Evolutionary conservation across 2,329 filamentous ascomycete genomes (phyloP).

Genomic region (Colletotrichum filicis): DNA sequence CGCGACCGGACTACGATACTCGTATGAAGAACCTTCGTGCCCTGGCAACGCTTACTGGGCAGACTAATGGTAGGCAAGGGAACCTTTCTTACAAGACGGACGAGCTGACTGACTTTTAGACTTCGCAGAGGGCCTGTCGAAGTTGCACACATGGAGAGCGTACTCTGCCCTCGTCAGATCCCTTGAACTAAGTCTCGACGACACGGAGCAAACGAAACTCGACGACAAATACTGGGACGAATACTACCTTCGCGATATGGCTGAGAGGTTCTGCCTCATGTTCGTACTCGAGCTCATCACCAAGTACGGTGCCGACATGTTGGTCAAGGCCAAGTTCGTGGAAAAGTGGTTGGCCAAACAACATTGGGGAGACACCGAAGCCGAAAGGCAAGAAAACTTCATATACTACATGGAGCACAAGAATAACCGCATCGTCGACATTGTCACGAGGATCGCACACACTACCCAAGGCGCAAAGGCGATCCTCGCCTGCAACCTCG

Average conservation of each 20-base stretch:
- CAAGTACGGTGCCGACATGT: slow-evolving; percentile 64
- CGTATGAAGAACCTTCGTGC: slow-evolving; percentile 67
- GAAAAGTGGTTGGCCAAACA: slow-evolving; percentile 81
- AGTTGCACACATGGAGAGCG: slow-evolving; percentile 61
- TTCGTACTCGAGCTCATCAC: slow-evolving; percentile 69
- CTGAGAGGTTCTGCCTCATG: slow-evolving; percentile 69
- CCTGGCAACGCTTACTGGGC: slow-evolving; percentile 63
- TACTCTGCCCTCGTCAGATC: slow-evolving; percentile 70
- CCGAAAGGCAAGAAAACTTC: slow-evolving; percentile 66
- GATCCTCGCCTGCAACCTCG: slow-evolving; percentile 61
- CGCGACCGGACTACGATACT: slow-evolving; percentile 67
- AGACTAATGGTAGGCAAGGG: slow-evolving; percentile 40
- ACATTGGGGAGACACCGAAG: slow-evolving; percentile 69
- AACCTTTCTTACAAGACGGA: not conserved
- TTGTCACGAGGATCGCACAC: slow-evolving; percentile 59
- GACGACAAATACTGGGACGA: slow-evolving; percentile 70
- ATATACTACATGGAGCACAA: slow-evolving; percentile 59
- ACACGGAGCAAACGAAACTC: slow-evolving; percentile 61
- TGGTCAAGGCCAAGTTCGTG: slow-evolving; percentile 73
- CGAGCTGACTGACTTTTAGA: slow-evolving; percentile 38
- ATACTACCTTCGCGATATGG: slow-evolving; percentile 70
- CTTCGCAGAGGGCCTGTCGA: slow-evolving; percentile 52
- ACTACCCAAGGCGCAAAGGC: slow-evolving; percentile 63
- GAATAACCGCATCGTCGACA: slow-evolving; percentile 65
- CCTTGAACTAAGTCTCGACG: slow-evolving; percentile 65